Conservation (phyloP, 108 stramenopile genomes). For the Cylindrotheca fusiformis region DNA sequence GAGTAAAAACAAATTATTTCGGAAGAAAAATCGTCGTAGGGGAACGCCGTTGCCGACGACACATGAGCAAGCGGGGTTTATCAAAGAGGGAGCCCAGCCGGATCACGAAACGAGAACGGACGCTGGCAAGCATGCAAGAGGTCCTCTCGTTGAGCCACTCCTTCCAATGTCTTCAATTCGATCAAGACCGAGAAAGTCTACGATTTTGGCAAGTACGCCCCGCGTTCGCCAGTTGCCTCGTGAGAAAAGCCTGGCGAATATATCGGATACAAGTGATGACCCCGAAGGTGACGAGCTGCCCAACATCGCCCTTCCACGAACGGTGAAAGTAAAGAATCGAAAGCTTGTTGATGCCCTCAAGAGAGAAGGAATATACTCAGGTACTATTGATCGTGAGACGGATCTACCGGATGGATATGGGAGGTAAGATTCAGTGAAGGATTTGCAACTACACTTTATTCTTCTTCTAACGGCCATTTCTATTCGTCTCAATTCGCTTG, state of each 20-base stretch:
- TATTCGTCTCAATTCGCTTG: not conserved
- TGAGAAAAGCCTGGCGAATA: not conserved
- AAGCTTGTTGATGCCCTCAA: conserved; percentile 8
- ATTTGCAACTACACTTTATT: not conserved
- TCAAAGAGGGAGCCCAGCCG: not conserved
- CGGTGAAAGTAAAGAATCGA: conserved; percentile 7
- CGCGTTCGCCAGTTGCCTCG: conserved; percentile 10
- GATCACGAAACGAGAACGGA: not conserved
- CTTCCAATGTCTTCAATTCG: not conserved
- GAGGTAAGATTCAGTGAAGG: conserved; percentile 1
- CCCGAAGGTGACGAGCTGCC: not conserved
- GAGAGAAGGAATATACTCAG: conserved; percentile 4
- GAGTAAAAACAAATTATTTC: not conserved
- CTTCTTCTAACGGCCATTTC: not conserved
- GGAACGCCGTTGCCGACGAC: not conserved
- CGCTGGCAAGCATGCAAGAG: not conserved
- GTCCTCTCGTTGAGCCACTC: not conserved
- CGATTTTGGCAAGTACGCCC: not conserved
- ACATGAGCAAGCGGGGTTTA: not conserved
- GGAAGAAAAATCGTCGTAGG: not conserved
- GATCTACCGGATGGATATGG: conserved; percentile 17
- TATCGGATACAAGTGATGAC: not conserved
- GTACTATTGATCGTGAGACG: conserved; percentile 11
- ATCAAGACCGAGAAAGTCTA: not conserved
- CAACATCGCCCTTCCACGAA: not conserved